Conservation (phyloP, 208 protist species). For the Acanthamoeba royreba region DNA sequence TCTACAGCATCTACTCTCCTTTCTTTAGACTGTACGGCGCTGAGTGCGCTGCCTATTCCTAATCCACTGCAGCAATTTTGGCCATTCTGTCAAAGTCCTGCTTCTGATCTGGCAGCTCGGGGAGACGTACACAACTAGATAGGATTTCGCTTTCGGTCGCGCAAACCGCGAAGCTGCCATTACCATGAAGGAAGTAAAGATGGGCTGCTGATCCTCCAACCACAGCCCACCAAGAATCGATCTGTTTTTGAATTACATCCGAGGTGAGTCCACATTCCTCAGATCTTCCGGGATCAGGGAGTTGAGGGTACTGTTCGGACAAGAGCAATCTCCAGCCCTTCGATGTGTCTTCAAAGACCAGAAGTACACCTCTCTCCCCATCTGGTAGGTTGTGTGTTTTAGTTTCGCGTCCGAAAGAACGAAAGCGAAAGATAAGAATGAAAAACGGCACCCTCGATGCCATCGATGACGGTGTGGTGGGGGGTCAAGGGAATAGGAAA, state of each 20-base stretch:
- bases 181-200: not conserved
- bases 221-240: not conserved
- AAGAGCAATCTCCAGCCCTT: not conserved
- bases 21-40: not conserved
- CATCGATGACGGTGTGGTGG: too few relatives aligned
- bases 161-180: not conserved
- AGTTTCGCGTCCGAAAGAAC: too few relatives aligned
- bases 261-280: not conserved
- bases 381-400: too few relatives aligned
- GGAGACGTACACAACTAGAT: not conserved
- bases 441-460: too few relatives aligned
- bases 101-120: not conserved
- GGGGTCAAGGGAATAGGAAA: too few relatives aligned
- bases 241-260: too few relatives aligned
- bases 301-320: not conserved
- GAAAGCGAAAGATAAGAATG: too few relatives aligned
- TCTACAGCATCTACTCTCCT: not conserved
- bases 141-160: not conserved
- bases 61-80: not conserved
- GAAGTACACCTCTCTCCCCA: too few relatives aligned
- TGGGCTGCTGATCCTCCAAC: not conserved
- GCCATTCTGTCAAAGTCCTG: not conserved
- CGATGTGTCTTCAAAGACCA: too few relatives aligned
- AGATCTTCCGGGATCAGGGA: not conserved
- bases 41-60: not conserved